These are phyloP conservation scores for Polygonum maritimum DNA, from an alignment of 148 eudicot genomes.

Conservation along the genomic window DNA sequence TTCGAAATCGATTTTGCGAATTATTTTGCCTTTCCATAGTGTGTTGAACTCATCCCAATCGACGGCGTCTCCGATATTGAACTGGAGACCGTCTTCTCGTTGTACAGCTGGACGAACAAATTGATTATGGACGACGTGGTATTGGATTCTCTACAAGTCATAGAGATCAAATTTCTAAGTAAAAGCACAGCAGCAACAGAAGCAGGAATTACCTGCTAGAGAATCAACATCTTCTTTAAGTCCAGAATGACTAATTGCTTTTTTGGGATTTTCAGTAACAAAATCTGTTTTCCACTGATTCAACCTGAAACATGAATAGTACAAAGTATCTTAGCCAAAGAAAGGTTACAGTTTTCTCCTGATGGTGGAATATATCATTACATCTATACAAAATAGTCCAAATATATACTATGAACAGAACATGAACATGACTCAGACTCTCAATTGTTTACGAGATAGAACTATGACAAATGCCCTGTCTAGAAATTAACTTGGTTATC, in stretches of 20 bases:
- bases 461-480: background rate
- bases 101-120: too few relatives aligned
- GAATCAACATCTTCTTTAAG: conserved; percentile 68
- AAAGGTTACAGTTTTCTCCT: background rate
- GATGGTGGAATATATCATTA: background rate
- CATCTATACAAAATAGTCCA: background rate
- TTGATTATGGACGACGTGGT: too few relatives aligned
- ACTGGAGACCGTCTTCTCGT: too few relatives aligned
- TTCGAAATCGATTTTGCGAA: too few relatives aligned
- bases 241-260: conserved; percentile 59
- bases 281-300: conserved; percentile 68
- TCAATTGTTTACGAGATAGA: background rate
- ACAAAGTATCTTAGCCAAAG: background rate
- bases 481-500: background rate
- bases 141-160: too few relatives aligned
- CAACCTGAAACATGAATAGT: conserved; percentile 47
- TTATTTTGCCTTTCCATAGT: too few relatives aligned
- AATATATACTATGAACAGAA: background rate
- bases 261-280: conserved; percentile 72
- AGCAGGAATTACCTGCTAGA: conserved; percentile 42
- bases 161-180: background rate
- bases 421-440: background rate
- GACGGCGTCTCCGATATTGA: too few relatives aligned
- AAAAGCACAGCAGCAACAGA: background rate
- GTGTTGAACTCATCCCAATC: too few relatives aligned